Evolutionary conservation across 768 basidiomycete species (phyloP).

Genomic region (Phaeolepiota aurea): DNA sequence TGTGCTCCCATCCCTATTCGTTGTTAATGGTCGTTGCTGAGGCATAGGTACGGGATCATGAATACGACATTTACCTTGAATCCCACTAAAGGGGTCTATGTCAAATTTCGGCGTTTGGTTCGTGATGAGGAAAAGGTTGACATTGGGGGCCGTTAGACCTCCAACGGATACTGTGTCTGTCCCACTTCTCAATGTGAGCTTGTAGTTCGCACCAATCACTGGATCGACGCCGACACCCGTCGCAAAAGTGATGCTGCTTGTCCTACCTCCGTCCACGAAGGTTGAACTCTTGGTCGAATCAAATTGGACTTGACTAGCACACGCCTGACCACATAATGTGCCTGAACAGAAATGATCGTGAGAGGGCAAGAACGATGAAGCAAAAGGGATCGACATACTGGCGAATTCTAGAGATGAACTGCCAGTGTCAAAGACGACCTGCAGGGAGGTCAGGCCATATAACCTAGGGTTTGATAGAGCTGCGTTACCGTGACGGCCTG

Average conservation of each 20-base stretch:
- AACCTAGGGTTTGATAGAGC: background rate
- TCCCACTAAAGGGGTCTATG: slow-evolving; percentile 49
- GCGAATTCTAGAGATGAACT: slow-evolving; percentile 40
- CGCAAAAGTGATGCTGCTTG: slow-evolving; percentile 38
- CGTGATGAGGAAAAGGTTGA: slow-evolving; percentile 41
- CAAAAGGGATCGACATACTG: slow-evolving; percentile 19
- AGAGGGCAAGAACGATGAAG: background rate
- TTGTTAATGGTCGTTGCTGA: background rate
- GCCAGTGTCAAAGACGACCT: slow-evolving; percentile 56
- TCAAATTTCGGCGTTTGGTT: slow-evolving; percentile 43
- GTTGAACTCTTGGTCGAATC: slow-evolving; percentile 41
- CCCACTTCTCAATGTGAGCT: slow-evolving; percentile 34
- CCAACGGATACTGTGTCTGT: slow-evolving; percentile 44
- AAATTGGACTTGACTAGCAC: slow-evolving; percentile 36
- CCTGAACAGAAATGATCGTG: slow-evolving; percentile 16
- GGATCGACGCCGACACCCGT: slow-evolving; percentile 52
- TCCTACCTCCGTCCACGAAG: slow-evolving; percentile 34
- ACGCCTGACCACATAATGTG: slow-evolving; percentile 36
- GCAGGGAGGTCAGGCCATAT: slow-evolving; percentile 5
- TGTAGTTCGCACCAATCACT: slow-evolving; percentile 37
- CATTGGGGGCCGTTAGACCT: slow-evolving; percentile 25
- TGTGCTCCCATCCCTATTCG: slow-evolving; percentile 37
- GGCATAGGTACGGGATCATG: background rate
- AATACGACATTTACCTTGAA: slow-evolving; percentile 29
- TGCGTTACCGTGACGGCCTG: slow-evolving; percentile 30